Conservation (phyloP, 1,139 yeast genomes). For the Sugiyamaella castrensis region DNA sequence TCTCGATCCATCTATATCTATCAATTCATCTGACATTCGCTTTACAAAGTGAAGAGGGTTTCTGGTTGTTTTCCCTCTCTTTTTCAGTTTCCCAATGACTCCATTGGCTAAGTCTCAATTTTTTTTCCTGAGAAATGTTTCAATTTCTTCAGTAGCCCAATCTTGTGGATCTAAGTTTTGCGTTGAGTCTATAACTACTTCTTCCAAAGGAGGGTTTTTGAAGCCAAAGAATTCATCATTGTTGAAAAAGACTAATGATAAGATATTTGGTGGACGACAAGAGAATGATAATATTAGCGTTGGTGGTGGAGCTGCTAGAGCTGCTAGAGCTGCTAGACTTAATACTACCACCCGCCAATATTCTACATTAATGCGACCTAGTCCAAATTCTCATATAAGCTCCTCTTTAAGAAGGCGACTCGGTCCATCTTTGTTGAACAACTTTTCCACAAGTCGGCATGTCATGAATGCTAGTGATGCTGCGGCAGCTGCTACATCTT, state of each 20-base stretch:
- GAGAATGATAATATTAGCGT: background rate
- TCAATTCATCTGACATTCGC: too few relatives aligned
- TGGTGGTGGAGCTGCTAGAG: too few relatives aligned
- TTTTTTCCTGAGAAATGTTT: slow-evolving; percentile 32
- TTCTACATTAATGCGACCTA: too few relatives aligned
- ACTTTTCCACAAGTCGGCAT: background rate
- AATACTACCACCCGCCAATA: too few relatives aligned
- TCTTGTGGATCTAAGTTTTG: slow-evolving; percentile 31
- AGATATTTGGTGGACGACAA: background rate
- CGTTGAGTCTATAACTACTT: background rate
- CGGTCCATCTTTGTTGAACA: background rate
- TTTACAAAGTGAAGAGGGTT: too few relatives aligned
- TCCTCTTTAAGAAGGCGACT: too few relatives aligned
- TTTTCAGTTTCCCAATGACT: slow-evolving; percentile 1
- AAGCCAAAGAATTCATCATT: background rate
- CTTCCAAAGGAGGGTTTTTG: background rate
- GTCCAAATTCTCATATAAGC: too few relatives aligned
- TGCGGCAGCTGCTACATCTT: background rate
- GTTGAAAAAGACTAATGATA: background rate
- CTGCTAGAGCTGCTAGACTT: too few relatives aligned
- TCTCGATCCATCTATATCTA: too few relatives aligned
- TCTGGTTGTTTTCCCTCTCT: too few relatives aligned
- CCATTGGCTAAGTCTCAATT: slow-evolving; percentile 38
- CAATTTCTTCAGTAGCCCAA: slow-evolving; percentile 29
- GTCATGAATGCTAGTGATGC: background rate